phyloP scores from a whole-genome alignment of 2,329 filamentous ascomycete genomes.

The Fusarium dimerum region DNA sequence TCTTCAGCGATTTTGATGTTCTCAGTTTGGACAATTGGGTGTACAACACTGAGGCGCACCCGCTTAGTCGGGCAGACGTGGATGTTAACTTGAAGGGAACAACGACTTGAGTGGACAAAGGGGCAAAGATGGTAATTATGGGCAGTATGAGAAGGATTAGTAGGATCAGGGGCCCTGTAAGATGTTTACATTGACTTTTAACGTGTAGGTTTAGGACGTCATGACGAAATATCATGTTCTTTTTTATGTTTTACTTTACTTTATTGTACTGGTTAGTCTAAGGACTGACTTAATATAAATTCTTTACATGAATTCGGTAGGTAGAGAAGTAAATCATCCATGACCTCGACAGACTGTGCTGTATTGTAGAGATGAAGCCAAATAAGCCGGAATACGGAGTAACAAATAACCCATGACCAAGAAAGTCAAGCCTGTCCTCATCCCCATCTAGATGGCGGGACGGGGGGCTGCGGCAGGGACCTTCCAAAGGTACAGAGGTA shows the following conservation, averaged over 20 bases:
- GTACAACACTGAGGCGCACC: conserved; percentile 59
- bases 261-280: background rate
- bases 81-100: background rate
- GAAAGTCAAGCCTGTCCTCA: background rate
- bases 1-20: conserved; percentile 60
- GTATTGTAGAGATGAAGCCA: no score
- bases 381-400: no score
- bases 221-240: background rate
- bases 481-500: conserved; percentile 15
- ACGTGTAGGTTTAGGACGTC: background rate
- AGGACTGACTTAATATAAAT: background rate
- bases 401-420: conserved; percentile 17
- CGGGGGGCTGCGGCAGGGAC: no score
- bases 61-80: conserved; percentile 36
- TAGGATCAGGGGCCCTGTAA: background rate
- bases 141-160: background rate
- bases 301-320: background rate
- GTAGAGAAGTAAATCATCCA: background rate
- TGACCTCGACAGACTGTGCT: no score
- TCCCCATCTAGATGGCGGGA: no score
- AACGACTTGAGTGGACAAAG: background rate
- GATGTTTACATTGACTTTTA: background rate
- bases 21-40: conserved; percentile 64
- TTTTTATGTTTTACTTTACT: background rate
- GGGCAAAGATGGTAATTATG: background rate